These are phyloP conservation scores for Leccinum subgranulosum DNA, from an alignment of 768 basidiomycete genomes.

Conservation along the genomic window DNA sequence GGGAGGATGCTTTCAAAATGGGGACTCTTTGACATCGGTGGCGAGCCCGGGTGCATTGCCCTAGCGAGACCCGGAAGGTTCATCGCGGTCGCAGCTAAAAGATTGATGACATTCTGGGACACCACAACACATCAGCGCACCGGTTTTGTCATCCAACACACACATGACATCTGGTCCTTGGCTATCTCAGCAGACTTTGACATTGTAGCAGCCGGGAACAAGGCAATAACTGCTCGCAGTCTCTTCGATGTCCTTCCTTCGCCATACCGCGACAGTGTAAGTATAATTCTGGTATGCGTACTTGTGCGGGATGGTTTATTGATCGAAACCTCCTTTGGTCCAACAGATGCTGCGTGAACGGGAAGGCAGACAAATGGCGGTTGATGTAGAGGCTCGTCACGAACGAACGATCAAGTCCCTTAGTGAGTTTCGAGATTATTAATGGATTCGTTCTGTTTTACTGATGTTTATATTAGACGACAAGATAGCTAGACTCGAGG, in stretches of 20 bases:
- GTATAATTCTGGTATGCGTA: not conserved
- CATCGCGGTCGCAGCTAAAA: not conserved
- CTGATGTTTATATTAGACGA: not conserved
- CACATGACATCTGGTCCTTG: not conserved
- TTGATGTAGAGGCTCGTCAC: not conserved
- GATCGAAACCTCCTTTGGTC: not conserved
- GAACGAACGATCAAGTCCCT: not conserved
- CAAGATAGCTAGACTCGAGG: not conserved
- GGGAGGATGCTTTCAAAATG: not conserved
- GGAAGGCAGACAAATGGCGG: not conserved
- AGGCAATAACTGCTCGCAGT: constrained; percentile 1
- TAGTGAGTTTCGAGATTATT: not conserved
- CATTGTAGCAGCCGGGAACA: not conserved
- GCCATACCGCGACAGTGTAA: constrained; percentile 1
- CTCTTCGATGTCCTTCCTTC: constrained; percentile 1
- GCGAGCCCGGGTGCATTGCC: not conserved
- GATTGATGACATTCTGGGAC: not conserved
- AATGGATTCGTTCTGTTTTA: not conserved
- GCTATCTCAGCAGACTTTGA: not conserved
- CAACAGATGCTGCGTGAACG: not conserved
- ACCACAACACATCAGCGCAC: not conserved
- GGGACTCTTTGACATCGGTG: not conserved
- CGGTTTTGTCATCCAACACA: not conserved
- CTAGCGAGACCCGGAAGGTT: not conserved
- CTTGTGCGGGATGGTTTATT: too few species aligned